Conservation (phyloP, 805 yeast genomes). For the Cyberlindnera euphorbiiphila region DNA sequence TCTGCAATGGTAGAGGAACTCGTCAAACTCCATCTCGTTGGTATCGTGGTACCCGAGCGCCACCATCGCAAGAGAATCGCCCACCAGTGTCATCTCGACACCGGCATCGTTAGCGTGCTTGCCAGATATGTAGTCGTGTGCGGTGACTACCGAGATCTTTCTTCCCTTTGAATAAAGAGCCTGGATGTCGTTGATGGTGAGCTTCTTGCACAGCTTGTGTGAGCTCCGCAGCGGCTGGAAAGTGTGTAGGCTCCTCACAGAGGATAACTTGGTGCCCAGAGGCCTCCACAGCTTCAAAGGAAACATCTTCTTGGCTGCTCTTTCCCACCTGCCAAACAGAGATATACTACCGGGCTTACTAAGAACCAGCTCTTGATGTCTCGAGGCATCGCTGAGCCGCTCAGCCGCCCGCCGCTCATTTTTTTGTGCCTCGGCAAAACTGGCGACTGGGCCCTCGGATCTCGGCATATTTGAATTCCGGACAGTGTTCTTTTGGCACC, state of each 20-base stretch:
- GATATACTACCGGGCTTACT: too few species aligned
- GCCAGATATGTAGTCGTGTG: constrained; percentile 82
- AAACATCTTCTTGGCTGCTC: too few species aligned
- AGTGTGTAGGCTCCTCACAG: constrained; percentile 7
- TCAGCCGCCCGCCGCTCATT: too few species aligned
- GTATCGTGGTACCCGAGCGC: constrained; percentile 79
- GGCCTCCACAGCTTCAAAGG: neutral
- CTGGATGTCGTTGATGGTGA: constrained; percentile 38
- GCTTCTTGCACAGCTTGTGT: constrained; percentile 8
- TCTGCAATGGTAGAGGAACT: constrained; percentile 69
- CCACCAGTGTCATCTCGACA: constrained; percentile 72
- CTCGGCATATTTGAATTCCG: too few species aligned
- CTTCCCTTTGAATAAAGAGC: constrained; percentile 29
- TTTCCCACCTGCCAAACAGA: too few species aligned
- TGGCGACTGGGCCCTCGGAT: neutral
- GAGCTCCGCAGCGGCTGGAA: constrained; percentile 3
- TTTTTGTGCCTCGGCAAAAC: constrained; percentile 1
- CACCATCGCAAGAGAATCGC: constrained; percentile 93
- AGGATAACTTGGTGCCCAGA: neutral
- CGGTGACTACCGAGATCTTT: constrained; percentile 64
- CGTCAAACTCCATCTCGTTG: constrained; percentile 70
- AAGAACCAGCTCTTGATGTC: too few species aligned
- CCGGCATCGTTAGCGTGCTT: constrained; percentile 61
- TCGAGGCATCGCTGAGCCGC: too few species aligned
- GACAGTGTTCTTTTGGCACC: too few species aligned